phyloP scores from a whole-genome alignment of 257 asterid genomes.

The Plectranthus barbatus region DNA sequence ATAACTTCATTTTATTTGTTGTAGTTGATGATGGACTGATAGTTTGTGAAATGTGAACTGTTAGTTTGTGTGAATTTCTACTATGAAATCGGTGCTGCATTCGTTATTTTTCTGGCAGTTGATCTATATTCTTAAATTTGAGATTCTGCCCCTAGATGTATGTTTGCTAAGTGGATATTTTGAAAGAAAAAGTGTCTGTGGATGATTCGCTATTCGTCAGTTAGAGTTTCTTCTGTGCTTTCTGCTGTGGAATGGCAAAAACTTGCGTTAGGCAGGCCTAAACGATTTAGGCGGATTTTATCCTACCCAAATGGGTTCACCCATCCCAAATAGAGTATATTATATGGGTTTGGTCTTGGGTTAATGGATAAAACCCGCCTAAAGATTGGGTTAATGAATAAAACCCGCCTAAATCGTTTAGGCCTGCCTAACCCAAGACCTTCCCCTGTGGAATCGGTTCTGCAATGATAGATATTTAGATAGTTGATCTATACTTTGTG shows the following conservation, averaged over 20 bases:
- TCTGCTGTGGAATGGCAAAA: not conserved
- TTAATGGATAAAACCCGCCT: too few species aligned
- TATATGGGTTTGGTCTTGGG: too few species aligned
- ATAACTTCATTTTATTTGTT: not conserved
- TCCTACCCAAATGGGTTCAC: too few species aligned
- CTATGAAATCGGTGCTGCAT: not conserved
- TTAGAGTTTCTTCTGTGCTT: not conserved
- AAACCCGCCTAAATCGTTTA: too few species aligned
- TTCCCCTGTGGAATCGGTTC: not conserved
- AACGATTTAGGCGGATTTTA: too few species aligned
- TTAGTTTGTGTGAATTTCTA: not conserved
- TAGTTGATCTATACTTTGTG: too few species aligned
- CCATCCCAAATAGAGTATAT: too few species aligned
- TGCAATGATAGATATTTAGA: not conserved
- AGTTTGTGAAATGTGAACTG: not conserved
- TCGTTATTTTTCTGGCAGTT: not conserved
- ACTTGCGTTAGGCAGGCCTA: too few species aligned
- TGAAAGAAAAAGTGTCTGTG: not conserved
- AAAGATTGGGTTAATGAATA: too few species aligned
- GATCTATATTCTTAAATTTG: not conserved
- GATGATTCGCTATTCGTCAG: not conserved
- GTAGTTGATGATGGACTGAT: not conserved
- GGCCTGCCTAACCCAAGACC: too few species aligned
- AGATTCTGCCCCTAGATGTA: not conserved
- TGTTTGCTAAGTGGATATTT: not conserved